phyloP scores from a whole-genome alignment of 2,329 filamentous ascomycete genomes.

The Colletotrichum graminicola region DNA sequence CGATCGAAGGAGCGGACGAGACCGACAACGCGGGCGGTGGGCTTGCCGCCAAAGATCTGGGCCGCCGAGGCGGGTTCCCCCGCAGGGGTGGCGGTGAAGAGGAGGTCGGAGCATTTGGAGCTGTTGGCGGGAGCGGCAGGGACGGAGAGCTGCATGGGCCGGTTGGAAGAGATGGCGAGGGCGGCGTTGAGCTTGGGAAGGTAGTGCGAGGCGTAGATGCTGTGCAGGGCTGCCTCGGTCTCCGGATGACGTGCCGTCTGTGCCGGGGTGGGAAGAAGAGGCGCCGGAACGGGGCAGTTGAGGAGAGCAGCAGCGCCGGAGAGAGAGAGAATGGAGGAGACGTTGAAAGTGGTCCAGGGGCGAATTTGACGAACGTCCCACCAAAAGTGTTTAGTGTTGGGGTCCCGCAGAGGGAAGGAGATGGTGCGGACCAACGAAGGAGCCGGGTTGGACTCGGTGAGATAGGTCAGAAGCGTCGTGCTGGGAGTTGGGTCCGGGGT shows the following conservation, averaged over 20 bases:
- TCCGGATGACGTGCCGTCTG: slow-evolving; percentile 77
- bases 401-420: slow-evolving; percentile 75
- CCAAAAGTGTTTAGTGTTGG: slow-evolving; percentile 87
- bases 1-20: slow-evolving; percentile 93
- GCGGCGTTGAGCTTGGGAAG: slow-evolving; percentile 89
- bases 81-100: slow-evolving; percentile 75
- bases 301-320: slow-evolving; percentile 80
- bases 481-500: slow-evolving; percentile 63
- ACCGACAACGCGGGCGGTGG: slow-evolving; percentile 75
- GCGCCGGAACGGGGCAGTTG: slow-evolving; percentile 73
- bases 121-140: slow-evolving; percentile 50
- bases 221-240: slow-evolving; percentile 81
- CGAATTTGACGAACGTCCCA: slow-evolving; percentile 93
- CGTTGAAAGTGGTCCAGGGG: slow-evolving; percentile 84
- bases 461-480: slow-evolving; percentile 82
- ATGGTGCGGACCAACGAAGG: slow-evolving; percentile 85
- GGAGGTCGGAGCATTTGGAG: slow-evolving; percentile 61
- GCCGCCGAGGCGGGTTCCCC: slow-evolving; percentile 69
- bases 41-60: slow-evolving; percentile 63
- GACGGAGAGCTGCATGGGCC: slow-evolving; percentile 67
- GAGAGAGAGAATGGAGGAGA: slow-evolving; percentile 77
- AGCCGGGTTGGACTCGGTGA: slow-evolving; percentile 84
- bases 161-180: slow-evolving; percentile 79
- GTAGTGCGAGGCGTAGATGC: slow-evolving; percentile 82
- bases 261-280: slow-evolving; percentile 70